Evolutionary conservation across 306 rosid species (phyloP).

Genomic region (Ammopiptanthus mongolicus): DNA sequence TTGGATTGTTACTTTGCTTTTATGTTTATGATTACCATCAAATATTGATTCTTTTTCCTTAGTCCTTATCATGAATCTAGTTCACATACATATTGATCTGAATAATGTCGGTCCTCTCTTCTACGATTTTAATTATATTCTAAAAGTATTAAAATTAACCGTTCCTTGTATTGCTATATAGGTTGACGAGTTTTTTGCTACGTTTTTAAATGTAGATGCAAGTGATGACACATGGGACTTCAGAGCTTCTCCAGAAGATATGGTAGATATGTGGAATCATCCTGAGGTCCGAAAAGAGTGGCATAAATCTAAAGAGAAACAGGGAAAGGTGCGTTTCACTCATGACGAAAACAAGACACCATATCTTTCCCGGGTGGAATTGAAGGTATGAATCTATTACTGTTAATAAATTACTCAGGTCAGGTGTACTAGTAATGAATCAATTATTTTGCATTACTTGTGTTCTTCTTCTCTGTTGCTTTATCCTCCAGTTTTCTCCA

Average conservation of each 20-base stretch:
- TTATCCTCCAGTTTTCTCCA: not conserved
- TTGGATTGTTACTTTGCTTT: not conserved
- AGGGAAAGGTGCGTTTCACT: slow-evolving; percentile 58
- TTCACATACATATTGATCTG: not conserved
- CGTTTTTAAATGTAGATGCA: slow-evolving; percentile 20
- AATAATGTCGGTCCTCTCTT: not conserved
- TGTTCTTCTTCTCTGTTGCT: not conserved
- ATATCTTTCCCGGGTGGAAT: slow-evolving; percentile 69
- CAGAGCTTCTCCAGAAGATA: slow-evolving; percentile 63
- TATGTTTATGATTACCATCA: not conserved
- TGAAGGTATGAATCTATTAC: slow-evolving; percentile 52
- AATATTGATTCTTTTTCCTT: not conserved
- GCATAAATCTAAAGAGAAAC: slow-evolving; percentile 56
- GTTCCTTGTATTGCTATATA: not conserved
- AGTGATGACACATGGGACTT: slow-evolving; percentile 53
- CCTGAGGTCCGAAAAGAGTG: slow-evolving; percentile 61
- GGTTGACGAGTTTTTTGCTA: slow-evolving; percentile 13
- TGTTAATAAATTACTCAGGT: not conserved
- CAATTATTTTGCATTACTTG: not conserved
- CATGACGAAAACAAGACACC: slow-evolving; percentile 56
- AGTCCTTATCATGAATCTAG: not conserved
- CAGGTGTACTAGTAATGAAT: not conserved
- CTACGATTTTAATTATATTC: not conserved
- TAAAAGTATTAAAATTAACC: not conserved
- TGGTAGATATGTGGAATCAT: slow-evolving; percentile 87